Conservation (phyloP, 2,329 filamentous ascomycete genomes). For the Ascomycota sp. region DNA sequence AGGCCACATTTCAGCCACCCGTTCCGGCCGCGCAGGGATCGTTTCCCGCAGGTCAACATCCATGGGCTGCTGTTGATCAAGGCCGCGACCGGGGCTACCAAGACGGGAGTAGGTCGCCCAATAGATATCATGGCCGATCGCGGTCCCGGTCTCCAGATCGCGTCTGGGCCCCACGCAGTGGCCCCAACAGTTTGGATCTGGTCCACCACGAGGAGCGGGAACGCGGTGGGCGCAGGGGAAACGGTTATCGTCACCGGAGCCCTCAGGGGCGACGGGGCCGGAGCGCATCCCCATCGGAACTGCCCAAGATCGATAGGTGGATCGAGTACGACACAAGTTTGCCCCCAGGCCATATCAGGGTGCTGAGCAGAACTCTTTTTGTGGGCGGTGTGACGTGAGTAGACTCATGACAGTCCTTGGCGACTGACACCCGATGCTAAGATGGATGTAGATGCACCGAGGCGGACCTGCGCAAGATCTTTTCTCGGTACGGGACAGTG, state of each 20-base stretch:
- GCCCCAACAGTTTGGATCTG: conserved; percentile 55
- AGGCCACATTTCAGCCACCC: conserved; percentile 17
- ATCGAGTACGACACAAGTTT: conserved; percentile 61
- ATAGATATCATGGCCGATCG: conserved; percentile 38
- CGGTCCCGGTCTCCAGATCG: conserved; percentile 65
- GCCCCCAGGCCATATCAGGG: conserved; percentile 65
- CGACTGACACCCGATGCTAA: neutral
- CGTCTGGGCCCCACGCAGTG: conserved; percentile 45
- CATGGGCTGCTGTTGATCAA: conserved; percentile 10
- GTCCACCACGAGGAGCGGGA: conserved; percentile 39
- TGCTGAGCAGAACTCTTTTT: conserved; percentile 85
- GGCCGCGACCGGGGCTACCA: conserved; percentile 32
- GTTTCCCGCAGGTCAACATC: conserved; percentile 15
- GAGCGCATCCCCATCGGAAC: conserved; percentile 34
- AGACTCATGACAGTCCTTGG: neutral
- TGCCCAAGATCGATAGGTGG: conserved; percentile 36
- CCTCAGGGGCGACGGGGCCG: conserved; percentile 49
- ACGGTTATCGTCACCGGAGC: conserved; percentile 75
- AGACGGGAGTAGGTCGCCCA: conserved; percentile 44
- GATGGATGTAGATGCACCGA: conserved; percentile 44
- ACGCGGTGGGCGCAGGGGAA: conserved; percentile 29
- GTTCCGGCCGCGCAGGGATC: conserved; percentile 20
- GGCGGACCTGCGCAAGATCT: conserved; percentile 60
- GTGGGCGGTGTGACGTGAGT: conserved; percentile 84
- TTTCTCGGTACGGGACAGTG: conserved; percentile 64